Evolutionary conservation across 345 rosid genomes (phyloP).

Genomic region (Rhodamnia argentea): DNA sequence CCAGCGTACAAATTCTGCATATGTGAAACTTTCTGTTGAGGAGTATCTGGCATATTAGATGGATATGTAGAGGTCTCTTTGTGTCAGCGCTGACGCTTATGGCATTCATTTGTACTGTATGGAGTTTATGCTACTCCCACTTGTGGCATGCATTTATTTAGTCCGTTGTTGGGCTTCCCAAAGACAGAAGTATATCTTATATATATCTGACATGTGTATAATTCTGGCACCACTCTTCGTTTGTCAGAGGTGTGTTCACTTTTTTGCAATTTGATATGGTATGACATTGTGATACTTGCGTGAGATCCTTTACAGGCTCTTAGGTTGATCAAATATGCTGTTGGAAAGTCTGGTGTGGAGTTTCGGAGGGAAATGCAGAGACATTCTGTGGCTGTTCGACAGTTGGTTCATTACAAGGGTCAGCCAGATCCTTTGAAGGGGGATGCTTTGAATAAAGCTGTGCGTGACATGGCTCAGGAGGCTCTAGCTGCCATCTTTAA

Average conservation of each 20-base stretch:
- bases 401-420: conserved; percentile 81
- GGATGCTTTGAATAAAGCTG: conserved; percentile 90
- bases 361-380: conserved; percentile 97
- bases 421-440: conserved; percentile 83
- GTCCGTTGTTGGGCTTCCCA: background rate
- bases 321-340: conserved; percentile 75
- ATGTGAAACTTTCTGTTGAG: background rate
- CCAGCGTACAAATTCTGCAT: background rate
- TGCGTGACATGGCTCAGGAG: conserved; percentile 85
- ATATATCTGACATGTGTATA: background rate
- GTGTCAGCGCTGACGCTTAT: background rate
- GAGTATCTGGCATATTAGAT: background rate
- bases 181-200: background rate
- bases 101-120: background rate
- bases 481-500: conserved; percentile 72
- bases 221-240: background rate
- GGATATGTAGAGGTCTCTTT: background rate
- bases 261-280: background rate
- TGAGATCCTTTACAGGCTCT: conserved; percentile 41
- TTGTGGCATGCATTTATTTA: background rate
- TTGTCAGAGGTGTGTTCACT: background rate
- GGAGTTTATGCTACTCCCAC: background rate
- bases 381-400: conserved; percentile 78
- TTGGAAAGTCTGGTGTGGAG: conserved; percentile 82
- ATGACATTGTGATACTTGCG: background rate